Conservation (phyloP, 106 monocot species). For the Posidonia australis region DNA sequence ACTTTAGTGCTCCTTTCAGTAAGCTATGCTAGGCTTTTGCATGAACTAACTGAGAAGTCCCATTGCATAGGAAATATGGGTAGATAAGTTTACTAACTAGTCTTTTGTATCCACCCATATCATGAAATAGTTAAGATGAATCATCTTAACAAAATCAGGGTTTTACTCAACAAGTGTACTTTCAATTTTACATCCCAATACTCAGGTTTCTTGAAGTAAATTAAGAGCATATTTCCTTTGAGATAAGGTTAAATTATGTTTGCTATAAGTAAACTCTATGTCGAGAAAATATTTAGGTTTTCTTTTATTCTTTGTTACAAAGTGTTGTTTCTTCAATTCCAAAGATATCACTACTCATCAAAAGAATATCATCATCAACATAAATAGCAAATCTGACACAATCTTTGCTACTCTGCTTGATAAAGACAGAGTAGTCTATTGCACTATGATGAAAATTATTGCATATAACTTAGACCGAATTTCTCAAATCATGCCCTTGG, state of each 20-base stretch:
- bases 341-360: not conserved
- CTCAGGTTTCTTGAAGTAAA: not conserved
- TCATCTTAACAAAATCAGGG: too few relatives aligned
- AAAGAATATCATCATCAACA: slow-evolving; percentile 1
- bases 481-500: not conserved
- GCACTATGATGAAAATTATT: not conserved
- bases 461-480: not conserved
- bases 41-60: too few relatives aligned
- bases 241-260: not conserved
- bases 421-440: not conserved
- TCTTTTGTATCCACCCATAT: too few relatives aligned
- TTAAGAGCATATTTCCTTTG: not conserved
- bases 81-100: too few relatives aligned
- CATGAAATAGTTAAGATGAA: too few relatives aligned
- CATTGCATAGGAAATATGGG: too few relatives aligned
- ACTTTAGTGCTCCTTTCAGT: too few relatives aligned
- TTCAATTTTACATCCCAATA: not conserved
- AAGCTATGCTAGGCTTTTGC: too few relatives aligned
- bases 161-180: not conserved
- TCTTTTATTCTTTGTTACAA: not conserved
- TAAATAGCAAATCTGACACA: not conserved
- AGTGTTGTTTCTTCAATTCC: not conserved
- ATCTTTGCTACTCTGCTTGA: not conserved
- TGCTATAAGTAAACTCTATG: not conserved
- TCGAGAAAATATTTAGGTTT: not conserved